Conservation (phyloP, 176 grass and related monocot genomes). For the Aegilops umbellulata region DNA sequence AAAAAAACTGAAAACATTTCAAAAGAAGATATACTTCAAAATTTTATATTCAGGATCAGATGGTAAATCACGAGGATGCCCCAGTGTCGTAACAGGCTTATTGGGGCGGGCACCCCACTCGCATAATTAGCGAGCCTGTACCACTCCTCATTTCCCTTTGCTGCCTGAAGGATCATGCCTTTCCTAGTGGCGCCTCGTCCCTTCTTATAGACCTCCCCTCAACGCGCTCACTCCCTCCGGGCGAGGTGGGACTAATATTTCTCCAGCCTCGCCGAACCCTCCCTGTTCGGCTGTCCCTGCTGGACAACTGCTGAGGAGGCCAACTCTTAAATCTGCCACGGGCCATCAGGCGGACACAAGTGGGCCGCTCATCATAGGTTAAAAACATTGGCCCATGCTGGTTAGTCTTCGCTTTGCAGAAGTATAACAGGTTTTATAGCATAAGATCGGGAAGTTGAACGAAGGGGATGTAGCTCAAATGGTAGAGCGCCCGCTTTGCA, state of each 20-base stretch:
- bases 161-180: background rate
- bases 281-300: too few relatives aligned
- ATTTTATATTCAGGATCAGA: background rate
- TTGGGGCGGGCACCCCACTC: background rate
- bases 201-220: background rate
- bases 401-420: too few relatives aligned
- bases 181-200: background rate
- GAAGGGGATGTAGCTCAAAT: conserved; percentile 75
- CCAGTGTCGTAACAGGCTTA: background rate
- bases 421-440: rapidly evolving
- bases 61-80: background rate
- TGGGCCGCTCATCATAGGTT: too few relatives aligned
- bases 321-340: too few relatives aligned
- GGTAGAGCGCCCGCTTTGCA: conserved; percentile 99
- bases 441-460: rapidly evolving
- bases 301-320: too few relatives aligned
- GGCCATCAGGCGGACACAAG: too few relatives aligned
- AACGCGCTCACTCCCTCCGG: background rate
- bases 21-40: background rate
- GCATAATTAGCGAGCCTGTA: background rate
- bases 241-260: background rate
- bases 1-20: too few relatives aligned
- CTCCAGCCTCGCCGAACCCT: background rate
- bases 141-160: background rate
- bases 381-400: too few relatives aligned